Evolutionary conservation across 2,329 filamentous ascomycete genomes (phyloP), one percentile per base, ranked within the genome.

Genomic region (Neurospora sp.): DNA sequence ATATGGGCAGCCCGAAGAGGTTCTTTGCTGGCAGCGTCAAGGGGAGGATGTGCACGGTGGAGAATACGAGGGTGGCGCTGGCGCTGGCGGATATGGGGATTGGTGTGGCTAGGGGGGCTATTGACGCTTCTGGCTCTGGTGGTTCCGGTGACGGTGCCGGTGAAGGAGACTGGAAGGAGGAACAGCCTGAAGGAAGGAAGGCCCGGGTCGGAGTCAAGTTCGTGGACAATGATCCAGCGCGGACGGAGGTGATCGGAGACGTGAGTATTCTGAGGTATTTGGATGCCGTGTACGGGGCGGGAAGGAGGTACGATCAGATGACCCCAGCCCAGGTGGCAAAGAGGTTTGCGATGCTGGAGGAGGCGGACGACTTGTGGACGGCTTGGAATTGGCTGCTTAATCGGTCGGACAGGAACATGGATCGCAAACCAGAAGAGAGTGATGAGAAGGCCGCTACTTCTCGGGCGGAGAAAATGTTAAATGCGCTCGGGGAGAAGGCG

Each of bases 241-340:
- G 81, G 71, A 83, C 86, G 1, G 78, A 77, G 0, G 80, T 87
- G 0, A 78, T 84, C 8, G 86, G 87, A 5, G 82, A 85, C 52
- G 68, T 84, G 1, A 83, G 83, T 40, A 85, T 89, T 70, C 81
- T 90, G 81, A 76, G 87, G 10, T 90, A 92, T 71, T 80, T 92
- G 0, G 86, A 91, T 71, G 81, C 85, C 2, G 79, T 82, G 13
- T 83, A 88, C 71, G 82, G 82, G 1, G 71, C 73, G 0, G 73
- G 74, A n/a, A 78, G 76, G 68, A 68, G 74, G 46, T 75, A 72
- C 2, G 73, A 77, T 68, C 73, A 77, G 70, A 52, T 71, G 3
- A 69, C 73, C 11, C 67, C 76, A 0, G 73, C 75, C 4, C 77
- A 80, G 19, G 75, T 82, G 4, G 83, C 81, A 1, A 76, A 73